Percentiles rank a stretch among this genome's conserved stretches.
These are phyloP conservation scores for Talaromyces wortmannii DNA, from an alignment of 495 filamentous ascomycete species.

Conservation along the genomic window DNA sequence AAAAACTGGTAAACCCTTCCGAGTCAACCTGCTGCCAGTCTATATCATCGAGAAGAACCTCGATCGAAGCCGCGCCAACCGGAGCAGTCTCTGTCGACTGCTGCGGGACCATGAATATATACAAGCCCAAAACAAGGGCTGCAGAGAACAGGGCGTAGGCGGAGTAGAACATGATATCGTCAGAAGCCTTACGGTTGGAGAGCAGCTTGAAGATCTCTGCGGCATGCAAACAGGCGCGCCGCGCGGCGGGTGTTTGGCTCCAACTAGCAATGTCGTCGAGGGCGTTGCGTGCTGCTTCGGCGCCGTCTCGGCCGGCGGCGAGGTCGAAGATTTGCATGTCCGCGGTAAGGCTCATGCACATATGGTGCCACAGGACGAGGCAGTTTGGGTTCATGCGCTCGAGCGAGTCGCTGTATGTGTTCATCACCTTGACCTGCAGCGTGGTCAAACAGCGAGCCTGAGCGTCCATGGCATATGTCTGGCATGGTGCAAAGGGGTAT, in stretches of 20 bases:
- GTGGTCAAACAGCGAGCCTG: slow-evolving; percentile 31
- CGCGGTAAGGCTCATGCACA: slow-evolving; percentile 45
- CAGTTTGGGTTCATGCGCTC: slow-evolving; percentile 37
- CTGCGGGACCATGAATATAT: slow-evolving; percentile 41
- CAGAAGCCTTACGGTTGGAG: slow-evolving; percentile 41
- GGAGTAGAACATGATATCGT: slow-evolving; percentile 42
- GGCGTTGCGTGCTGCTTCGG: slow-evolving; percentile 35
- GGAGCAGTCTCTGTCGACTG: slow-evolving; percentile 10
- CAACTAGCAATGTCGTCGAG: slow-evolving; percentile 43
- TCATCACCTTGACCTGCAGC: slow-evolving; percentile 32
- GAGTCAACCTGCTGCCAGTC: slow-evolving; percentile 39
- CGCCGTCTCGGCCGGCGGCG: slow-evolving; percentile 40
- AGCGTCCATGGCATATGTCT: slow-evolving; percentile 38
- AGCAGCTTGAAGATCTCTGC: slow-evolving; percentile 46
- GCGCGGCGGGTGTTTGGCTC: slow-evolving; percentile 43
- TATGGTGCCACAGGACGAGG: slow-evolving; percentile 43
- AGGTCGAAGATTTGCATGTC: slow-evolving; percentile 46
- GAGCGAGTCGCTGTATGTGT: slow-evolving; percentile 31
- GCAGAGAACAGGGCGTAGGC: slow-evolving; percentile 41
- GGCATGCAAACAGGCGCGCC: slow-evolving; percentile 42
- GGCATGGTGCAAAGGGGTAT: slow-evolving; percentile 36
- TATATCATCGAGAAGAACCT: slow-evolving; percentile 39
- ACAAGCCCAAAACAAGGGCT: slow-evolving; percentile 42
- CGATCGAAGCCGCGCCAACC: slow-evolving; percentile 29
- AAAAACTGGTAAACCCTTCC: slow-evolving; percentile 32